Conservation (phyloP, 148 eudicot species). For the Chenopodium formosanum region DNA sequence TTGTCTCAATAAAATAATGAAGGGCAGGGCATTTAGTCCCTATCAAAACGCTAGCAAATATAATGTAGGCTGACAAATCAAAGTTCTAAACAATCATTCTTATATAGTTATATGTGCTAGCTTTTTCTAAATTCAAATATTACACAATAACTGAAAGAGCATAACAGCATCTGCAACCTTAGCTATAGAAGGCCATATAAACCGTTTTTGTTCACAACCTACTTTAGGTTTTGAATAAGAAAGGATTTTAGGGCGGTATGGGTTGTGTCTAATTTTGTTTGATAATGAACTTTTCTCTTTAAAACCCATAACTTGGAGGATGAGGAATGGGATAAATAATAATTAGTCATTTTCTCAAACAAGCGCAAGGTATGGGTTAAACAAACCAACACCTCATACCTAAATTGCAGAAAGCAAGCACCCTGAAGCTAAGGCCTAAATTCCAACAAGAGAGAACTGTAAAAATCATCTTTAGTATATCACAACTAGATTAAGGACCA, state of each 20-base stretch:
- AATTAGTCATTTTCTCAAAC: too few species aligned
- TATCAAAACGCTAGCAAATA: background rate
- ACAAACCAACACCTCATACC: too few species aligned
- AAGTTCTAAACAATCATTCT: background rate
- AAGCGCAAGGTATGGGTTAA: too few species aligned
- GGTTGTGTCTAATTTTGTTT: too few species aligned
- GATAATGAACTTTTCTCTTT: too few species aligned
- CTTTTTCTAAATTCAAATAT: background rate
- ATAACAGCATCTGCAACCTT: background rate
- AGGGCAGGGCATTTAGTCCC: background rate
- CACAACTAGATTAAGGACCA: background rate
- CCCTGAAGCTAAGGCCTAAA: background rate
- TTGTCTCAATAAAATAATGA: background rate
- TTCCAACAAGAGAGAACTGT: background rate
- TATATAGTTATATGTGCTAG: background rate
- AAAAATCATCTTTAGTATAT: background rate
- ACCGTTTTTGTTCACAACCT: too few species aligned
- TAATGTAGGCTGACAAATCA: background rate
- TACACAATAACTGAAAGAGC: background rate
- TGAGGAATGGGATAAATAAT: too few species aligned
- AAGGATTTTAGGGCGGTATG: too few species aligned
- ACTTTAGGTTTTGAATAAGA: too few species aligned
- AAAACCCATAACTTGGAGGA: too few species aligned
- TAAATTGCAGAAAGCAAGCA: too few species aligned
- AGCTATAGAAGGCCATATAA: background rate